Conservation (phyloP, 129 eudicot genomes). For the Saussurea involucrata region DNA sequence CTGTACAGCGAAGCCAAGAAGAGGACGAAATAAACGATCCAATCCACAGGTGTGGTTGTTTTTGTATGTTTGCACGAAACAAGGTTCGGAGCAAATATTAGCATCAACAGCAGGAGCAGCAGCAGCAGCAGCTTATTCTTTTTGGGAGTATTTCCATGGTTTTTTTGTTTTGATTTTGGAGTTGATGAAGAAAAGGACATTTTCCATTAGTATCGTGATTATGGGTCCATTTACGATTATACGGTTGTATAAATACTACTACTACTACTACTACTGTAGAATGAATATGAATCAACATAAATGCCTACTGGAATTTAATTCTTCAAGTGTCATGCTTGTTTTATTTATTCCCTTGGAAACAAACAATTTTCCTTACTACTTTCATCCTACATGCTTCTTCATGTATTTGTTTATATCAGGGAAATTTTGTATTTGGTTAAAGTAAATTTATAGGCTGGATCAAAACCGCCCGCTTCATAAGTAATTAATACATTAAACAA, state of each 20-base stretch:
- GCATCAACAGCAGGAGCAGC: too few relatives aligned
- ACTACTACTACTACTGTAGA: constrained; percentile 6
- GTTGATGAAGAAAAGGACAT: constrained; percentile 7
- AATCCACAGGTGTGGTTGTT: neutral
- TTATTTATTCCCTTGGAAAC: neutral
- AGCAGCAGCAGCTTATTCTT: neutral
- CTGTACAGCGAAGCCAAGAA: constrained; percentile 33
- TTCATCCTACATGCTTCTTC: neutral
- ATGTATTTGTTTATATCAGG: neutral
- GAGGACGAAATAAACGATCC: constrained; percentile 16
- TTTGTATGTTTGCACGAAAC: neutral
- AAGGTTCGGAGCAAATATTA: constrained; percentile 3
- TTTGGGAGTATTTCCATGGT: constrained; percentile 15
- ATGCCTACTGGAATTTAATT: neutral
- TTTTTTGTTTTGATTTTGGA: constrained; percentile 3
- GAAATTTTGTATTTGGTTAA: neutral
- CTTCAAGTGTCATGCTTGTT: neutral
- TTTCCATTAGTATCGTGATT: constrained; percentile 17
- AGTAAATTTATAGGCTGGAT: too few relatives aligned
- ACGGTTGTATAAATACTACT: constrained; percentile 20
- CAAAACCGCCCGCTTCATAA: neutral
- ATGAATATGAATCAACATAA: constrained; percentile 10
- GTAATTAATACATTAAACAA: too few relatives aligned
- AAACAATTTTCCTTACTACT: neutral
- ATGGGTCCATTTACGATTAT: constrained; percentile 13